Evolutionary conservation across 2,329 filamentous ascomycete genomes (phyloP), one percentile per base, ranked within the genome.

Genomic region (Boeremia lycopersici): DNA sequence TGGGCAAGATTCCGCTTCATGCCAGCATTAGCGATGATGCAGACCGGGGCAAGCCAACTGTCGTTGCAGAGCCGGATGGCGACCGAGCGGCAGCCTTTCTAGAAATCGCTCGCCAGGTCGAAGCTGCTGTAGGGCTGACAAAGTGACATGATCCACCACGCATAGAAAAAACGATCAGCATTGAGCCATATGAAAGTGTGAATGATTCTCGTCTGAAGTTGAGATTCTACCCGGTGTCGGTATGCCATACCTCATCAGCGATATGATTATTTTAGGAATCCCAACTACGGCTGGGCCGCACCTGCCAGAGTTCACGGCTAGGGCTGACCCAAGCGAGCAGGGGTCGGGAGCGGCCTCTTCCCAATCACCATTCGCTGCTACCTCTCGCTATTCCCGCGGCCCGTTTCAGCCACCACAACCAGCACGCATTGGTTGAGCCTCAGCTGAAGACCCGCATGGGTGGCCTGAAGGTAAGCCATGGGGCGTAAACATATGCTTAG

Each of bases 1-100:
- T 99, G 3, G 93, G 91, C 1, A 90, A 97, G 72, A 88, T 99
- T 35, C 93, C 93, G 6, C 81, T 99, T 43, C 91, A 98, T 73
- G 86, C 89, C 4, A 86, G 81, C 45, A 96, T 98, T 19, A 96
- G 92, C 55, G 89, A 91, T 51, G 91, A 97, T 74, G 91, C 90
- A 1, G 91, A 96, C 74, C 80, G 84, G 17, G 95, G 95, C 1
- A 91, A 89, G 74, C 95, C 95, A 4, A 97, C 93, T 0, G 90
- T 98, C 0, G 91, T 96, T 2, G 85, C 91, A 1, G 91, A 96
- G 73, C 91, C 93, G 7, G 73, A 86, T 1, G 92, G 91, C 64
- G 82, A 84, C 29, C 85, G 90, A 63, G 88, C 90, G 0, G 77
- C 81, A 48, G 86, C 87, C 0, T 99, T 97, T 71, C 76, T 88